Conservation (phyloP, 192 early-diverging fungal species). For the Entomortierella beljakovae region DNA sequence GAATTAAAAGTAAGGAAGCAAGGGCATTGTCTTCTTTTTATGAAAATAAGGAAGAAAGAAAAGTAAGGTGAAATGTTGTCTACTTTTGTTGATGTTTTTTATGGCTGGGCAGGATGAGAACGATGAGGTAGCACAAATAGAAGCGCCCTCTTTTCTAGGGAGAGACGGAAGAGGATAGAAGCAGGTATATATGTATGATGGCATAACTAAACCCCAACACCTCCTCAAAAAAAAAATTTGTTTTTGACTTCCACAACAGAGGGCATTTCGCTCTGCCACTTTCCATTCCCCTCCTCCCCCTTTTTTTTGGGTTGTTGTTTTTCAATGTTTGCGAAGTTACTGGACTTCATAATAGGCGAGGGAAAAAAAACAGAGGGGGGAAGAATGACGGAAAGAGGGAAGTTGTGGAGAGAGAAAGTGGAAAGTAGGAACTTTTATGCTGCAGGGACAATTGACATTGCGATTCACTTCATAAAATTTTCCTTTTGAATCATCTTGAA, state of each 20-base stretch:
- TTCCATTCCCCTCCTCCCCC: not conserved
- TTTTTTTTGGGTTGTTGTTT: not conserved
- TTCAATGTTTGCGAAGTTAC: too few species aligned
- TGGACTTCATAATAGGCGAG: not conserved
- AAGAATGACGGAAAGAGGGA: not conserved
- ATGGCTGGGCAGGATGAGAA: slow-evolving; percentile 13
- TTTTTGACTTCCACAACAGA: not conserved
- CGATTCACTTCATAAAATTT: not conserved
- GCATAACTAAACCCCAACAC: not conserved
- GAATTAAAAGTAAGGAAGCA: not conserved
- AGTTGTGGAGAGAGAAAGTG: not conserved
- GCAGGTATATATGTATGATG: not conserved
- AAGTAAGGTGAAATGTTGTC: not conserved
- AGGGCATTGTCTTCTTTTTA: slow-evolving; percentile 2
- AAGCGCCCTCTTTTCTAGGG: slow-evolving; percentile 16
- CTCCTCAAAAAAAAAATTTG: too few species aligned
- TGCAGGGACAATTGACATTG: not conserved
- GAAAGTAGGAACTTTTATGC: not conserved
- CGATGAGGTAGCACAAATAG: not conserved
- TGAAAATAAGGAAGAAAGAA: not conserved
- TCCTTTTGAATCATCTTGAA: not conserved
- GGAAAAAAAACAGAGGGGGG: not conserved
- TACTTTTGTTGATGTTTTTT: not conserved
- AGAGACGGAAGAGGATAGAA: slow-evolving; percentile 13
- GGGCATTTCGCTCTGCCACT: not conserved